Conservation (phyloP, 139 green algal genomes). For the Tetradesmus obliquus region DNA sequence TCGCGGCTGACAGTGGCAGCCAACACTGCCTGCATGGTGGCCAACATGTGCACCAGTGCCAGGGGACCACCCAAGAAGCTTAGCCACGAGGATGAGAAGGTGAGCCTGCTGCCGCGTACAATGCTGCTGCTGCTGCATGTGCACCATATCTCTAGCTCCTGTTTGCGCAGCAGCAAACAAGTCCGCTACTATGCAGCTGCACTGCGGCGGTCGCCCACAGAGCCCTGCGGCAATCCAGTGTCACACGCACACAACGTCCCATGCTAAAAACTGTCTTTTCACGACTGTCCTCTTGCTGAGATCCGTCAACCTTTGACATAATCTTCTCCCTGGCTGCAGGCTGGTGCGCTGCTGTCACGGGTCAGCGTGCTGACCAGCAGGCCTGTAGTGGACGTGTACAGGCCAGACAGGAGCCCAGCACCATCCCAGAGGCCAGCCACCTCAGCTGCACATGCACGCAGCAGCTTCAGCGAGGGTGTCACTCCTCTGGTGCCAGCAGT, state of each 20-base stretch:
- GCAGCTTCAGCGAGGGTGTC: background rate
- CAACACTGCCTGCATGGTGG: slow-evolving; percentile 2
- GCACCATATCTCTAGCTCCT: background rate
- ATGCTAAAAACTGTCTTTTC: too few relatives aligned
- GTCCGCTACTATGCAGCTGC: too few relatives aligned
- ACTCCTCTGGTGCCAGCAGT: background rate
- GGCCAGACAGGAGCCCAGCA: background rate
- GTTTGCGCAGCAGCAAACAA: too few relatives aligned
- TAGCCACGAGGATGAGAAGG: background rate
- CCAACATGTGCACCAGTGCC: background rate
- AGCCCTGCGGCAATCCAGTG: too few relatives aligned
- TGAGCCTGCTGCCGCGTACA: background rate
- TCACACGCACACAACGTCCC: too few relatives aligned
- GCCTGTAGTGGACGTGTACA: background rate
- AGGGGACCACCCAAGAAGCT: background rate
- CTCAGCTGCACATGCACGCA: background rate
- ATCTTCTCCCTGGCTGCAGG: background rate
- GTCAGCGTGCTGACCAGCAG: slow-evolving; percentile 4
- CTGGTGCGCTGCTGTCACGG: background rate
- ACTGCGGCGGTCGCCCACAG: too few relatives aligned
- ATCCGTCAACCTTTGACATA: too few relatives aligned
- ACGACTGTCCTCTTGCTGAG: too few relatives aligned
- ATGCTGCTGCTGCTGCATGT: background rate
- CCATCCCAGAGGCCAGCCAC: background rate
- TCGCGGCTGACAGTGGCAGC: background rate